These are phyloP conservation scores for Boechera retrofracta DNA, from an alignment of 345 rosid genomes.

Conservation along the genomic window DNA sequence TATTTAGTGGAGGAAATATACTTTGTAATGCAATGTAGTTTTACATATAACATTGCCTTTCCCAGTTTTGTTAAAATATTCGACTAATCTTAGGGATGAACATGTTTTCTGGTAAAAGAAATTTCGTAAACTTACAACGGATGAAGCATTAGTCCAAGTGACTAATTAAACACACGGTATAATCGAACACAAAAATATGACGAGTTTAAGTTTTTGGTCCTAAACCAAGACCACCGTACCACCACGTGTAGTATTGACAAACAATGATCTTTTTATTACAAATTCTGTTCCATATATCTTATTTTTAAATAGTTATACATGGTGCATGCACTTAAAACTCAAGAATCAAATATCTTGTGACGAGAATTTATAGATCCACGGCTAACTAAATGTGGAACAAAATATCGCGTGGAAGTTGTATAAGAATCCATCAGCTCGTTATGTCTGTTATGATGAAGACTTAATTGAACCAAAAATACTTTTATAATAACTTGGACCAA, in stretches of 20 bases:
- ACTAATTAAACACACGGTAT: not conserved
- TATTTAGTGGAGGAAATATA: not conserved
- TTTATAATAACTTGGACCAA: slow-evolving; percentile 31
- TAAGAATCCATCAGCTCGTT: slow-evolving; percentile 27
- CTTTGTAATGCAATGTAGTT: not conserved
- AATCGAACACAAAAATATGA: not conserved
- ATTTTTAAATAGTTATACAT: slow-evolving; percentile 8
- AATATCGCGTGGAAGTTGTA: slow-evolving; percentile 36
- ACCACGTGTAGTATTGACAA: slow-evolving; percentile 15
- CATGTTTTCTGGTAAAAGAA: not conserved
- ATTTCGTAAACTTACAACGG: not conserved
- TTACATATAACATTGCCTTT: not conserved
- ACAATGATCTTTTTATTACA: not conserved
- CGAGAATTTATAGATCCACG: slow-evolving; percentile 32
- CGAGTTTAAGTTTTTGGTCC: not conserved
- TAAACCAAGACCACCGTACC: slow-evolving; percentile 7
- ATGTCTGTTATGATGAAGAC: slow-evolving; percentile 32
- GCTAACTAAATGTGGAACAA: slow-evolving; percentile 40
- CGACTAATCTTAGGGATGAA: not conserved
- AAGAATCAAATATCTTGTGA: slow-evolving; percentile 38
- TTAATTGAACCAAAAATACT: slow-evolving; percentile 17
- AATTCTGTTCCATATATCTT: not conserved
- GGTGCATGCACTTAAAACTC: slow-evolving; percentile 38
- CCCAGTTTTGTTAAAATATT: not conserved
- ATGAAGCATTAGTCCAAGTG: not conserved